phyloP scores from a whole-genome alignment of 495 filamentous ascomycete genomes.

The Parmelia sp. region DNA sequence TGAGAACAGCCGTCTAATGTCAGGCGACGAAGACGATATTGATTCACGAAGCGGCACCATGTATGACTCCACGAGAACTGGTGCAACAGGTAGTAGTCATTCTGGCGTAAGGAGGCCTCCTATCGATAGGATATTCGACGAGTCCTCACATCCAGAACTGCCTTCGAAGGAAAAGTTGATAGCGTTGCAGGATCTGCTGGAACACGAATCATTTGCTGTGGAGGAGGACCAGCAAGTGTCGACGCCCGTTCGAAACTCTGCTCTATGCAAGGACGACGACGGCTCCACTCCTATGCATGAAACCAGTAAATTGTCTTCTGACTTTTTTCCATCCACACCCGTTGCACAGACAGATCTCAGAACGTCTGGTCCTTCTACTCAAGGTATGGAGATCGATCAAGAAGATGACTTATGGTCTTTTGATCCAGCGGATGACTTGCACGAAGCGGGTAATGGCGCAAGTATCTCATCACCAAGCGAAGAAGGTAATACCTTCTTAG shows the following conservation, averaged over 20 bases:
- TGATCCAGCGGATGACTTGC: conserved; percentile 14
- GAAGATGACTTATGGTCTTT: conserved; percentile 32
- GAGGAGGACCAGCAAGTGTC: conserved; percentile 59
- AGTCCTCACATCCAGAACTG: conserved; percentile 53
- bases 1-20: conserved; percentile 66
- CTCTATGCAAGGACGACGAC: conserved; percentile 19
- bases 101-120: conserved; percentile 49
- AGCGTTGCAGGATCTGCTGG: conserved; percentile 48
- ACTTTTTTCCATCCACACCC: conserved; percentile 3
- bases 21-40: conserved; percentile 78
- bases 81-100: conserved; percentile 56
- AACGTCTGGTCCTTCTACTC: not conserved
- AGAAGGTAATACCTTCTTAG: not conserved
- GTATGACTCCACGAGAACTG: conserved; percentile 85
- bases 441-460: not conserved
- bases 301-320: not conserved
- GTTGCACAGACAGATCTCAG: conserved; percentile 1
- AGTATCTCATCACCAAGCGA: not conserved
- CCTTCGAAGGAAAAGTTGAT: conserved; percentile 48
- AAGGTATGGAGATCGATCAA: conserved; percentile 19
- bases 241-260: conserved; percentile 45
- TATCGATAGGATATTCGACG: conserved; percentile 84
- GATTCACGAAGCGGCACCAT: conserved; percentile 69
- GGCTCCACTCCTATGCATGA: conserved; percentile 21
- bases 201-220: conserved; percentile 41